Percentiles rank a stretch among this genome's conserved stretches.
Conservation (phyloP, 2,329 filamentous ascomycete species). For the Fusarium sp. region DNA sequence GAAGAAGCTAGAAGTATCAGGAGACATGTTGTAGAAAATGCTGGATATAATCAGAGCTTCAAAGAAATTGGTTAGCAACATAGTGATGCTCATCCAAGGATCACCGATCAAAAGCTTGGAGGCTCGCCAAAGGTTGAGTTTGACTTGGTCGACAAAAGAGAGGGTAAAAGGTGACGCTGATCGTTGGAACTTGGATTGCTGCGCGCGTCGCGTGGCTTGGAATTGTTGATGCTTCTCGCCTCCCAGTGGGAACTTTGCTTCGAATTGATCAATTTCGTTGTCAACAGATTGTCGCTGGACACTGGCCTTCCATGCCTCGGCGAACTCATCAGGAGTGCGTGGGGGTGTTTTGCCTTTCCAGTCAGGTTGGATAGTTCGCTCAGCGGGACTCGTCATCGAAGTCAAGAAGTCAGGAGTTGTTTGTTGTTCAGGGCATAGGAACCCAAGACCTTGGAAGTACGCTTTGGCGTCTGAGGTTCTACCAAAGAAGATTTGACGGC, state of each 20-base stretch:
- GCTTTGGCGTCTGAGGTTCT: slow-evolving; percentile 45
- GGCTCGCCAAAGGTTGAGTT: slow-evolving; percentile 38
- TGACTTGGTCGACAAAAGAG: slow-evolving; percentile 40
- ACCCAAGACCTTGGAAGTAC: slow-evolving; percentile 62
- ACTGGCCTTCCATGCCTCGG: slow-evolving; percentile 53
- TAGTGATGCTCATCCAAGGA: slow-evolving; percentile 37
- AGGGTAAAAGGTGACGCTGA: slow-evolving; percentile 35
- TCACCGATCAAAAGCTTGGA: slow-evolving; percentile 34
- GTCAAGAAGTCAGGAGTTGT: slow-evolving; percentile 82
- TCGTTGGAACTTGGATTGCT: slow-evolving; percentile 46
- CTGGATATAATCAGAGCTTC: slow-evolving; percentile 43
- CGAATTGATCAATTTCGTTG: slow-evolving; percentile 50
- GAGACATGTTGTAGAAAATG: slow-evolving; percentile 42
- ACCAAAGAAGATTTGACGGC: slow-evolving; percentile 71
- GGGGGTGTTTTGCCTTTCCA: slow-evolving; percentile 54
- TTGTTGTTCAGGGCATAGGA: slow-evolving; percentile 67
- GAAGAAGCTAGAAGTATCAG: slow-evolving; percentile 9
- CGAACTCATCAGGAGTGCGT: slow-evolving; percentile 56
- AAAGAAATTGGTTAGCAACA: slow-evolving; percentile 40
- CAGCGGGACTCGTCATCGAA: slow-evolving; percentile 61
- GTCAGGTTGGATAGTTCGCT: slow-evolving; percentile 54
- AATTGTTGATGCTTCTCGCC: slow-evolving; percentile 49
- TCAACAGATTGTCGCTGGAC: slow-evolving; percentile 44
- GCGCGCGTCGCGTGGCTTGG: slow-evolving; percentile 36
- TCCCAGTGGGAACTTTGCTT: slow-evolving; percentile 45